These are phyloP conservation scores for Lentinula novae-zelandiae DNA, from an alignment of 1,284 basidiomycete species.

Conservation along the genomic window DNA sequence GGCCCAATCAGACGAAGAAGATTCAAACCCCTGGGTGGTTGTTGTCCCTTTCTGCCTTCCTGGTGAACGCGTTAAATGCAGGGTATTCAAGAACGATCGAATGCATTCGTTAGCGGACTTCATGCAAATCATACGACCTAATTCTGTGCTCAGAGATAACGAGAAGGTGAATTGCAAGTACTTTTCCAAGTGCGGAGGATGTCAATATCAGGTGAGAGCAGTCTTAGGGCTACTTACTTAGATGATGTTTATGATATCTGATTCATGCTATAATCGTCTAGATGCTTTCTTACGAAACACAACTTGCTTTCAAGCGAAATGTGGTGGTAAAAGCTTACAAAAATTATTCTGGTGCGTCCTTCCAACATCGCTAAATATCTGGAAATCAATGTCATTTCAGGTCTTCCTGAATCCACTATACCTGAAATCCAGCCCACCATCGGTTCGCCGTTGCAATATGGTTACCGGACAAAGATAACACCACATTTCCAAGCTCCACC, in stretches of 20 bases:
- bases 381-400: conserved; percentile 28
- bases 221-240: neutral
- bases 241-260: neutral
- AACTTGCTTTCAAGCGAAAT: conserved; percentile 82
- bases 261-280: conserved; percentile 26
- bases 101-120: conserved; percentile 78
- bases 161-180: conserved; percentile 74
- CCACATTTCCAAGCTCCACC: conserved; percentile 92
- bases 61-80: conserved; percentile 71
- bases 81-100: conserved; percentile 63
- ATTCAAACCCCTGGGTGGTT: conserved; percentile 68
- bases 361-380: neutral
- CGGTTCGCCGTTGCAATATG: conserved; percentile 84
- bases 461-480: conserved; percentile 95
- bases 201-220: conserved; percentile 65
- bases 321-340: conserved; percentile 87
- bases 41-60: conserved; percentile 82
- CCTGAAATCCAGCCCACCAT: conserved; percentile 78
- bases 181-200: conserved; percentile 80
- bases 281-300: conserved; percentile 87
- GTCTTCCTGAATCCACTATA: conserved; percentile 52
- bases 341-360: conserved; percentile 65
- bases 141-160: conserved; percentile 63
- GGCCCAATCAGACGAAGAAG: conserved; percentile 43
- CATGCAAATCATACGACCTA: conserved; percentile 65